Evolutionary conservation across 2,329 filamentous ascomycete genomes (phyloP), one percentile per base, ranked within the genome.

Genomic region (Xylariales sp.): DNA sequence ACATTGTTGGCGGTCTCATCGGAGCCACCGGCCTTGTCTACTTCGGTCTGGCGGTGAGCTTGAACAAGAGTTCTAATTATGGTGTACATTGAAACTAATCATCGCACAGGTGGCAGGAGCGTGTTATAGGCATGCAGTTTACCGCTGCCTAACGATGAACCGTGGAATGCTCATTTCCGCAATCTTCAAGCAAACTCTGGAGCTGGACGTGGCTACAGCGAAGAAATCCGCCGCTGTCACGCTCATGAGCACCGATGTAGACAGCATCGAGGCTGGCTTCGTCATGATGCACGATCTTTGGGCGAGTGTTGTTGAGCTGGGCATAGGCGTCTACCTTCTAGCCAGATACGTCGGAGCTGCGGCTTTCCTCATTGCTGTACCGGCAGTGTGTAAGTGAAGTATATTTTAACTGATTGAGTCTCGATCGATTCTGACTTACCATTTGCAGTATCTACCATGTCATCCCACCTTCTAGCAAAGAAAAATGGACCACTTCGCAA

Each of bases 191-290:
- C 6, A 60, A 63, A 41, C 61, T 60, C 1, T 58, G 54, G 0
- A 43, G 45, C 47, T 54, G 14, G 29, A 32, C 25, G 19, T 15
- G 11, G 6, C 16, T 13, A 20, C 5, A 0, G 52, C 59, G 3
- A 59, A 64, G 20, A 59, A 67, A n/a, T 56, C 61, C 4, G 61
- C 66, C 0, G 59, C 66, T 0, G 44, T 73, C 30, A 72, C 69
- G 0, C 54, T 72, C 4, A 73, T 73, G 69, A 68, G 46, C 39
- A 61, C 66, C 4, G 70, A 74, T 33, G 55, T 72, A 10, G 69
- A 71, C 40, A 56, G 62, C 5, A 61, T 72, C 4, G 49, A 56
- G 3, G 30, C 45, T 1, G 67, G 62, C 1, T 51, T 59, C 4
- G 38, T 48, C 5, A 45, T 40, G 2, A 40, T 67, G 25, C 70